A percentile compares a stretch with the other conserved stretches of the same genome.
These are phyloP conservation scores for Papiliotrema laurentii DNA, from an alignment of 1,284 basidiomycete genomes.

Conservation along the genomic window DNA sequence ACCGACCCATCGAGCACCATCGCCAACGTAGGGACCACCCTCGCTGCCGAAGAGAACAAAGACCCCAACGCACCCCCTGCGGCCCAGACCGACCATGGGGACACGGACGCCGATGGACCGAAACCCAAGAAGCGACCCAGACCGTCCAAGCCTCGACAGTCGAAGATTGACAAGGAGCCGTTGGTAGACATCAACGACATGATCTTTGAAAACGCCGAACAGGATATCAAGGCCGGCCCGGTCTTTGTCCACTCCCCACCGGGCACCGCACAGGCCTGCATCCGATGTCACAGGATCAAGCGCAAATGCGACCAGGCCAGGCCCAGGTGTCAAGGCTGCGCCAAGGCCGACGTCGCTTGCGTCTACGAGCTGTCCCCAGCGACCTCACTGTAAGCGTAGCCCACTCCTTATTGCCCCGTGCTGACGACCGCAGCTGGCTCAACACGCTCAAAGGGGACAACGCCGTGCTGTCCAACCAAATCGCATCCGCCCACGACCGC, in stretches of 20 bases:
- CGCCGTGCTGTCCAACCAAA: slow-evolving; percentile 17
- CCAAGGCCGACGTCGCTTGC: slow-evolving; percentile 37
- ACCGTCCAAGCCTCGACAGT: slow-evolving; percentile 13
- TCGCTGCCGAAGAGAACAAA: too few relatives aligned
- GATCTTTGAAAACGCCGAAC: slow-evolving; percentile 30
- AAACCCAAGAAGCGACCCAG: slow-evolving; percentile 18
- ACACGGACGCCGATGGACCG: too few relatives aligned
- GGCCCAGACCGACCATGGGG: too few relatives aligned
- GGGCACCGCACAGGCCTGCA: slow-evolving; percentile 38
- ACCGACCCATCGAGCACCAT: too few relatives aligned
- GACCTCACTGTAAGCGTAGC: slow-evolving; percentile 29
- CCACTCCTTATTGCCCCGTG: not conserved
- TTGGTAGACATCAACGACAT: not conserved
- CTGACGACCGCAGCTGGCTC: not conserved
- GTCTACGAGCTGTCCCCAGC: slow-evolving; percentile 41
- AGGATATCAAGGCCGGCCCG: slow-evolving; percentile 30
- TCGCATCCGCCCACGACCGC: slow-evolving; percentile 25
- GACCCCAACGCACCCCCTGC: too few relatives aligned
- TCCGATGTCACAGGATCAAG: slow-evolving; percentile 42
- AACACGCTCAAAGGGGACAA: slow-evolving; percentile 25
- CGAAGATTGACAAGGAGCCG: slow-evolving; percentile 6
- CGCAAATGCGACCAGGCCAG: slow-evolving; percentile 39
- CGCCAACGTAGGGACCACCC: too few relatives aligned
- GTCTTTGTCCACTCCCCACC: slow-evolving; percentile 38
- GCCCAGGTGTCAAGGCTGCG: slow-evolving; percentile 38